Conservation (phyloP, 1,284 basidiomycete genomes). For the Irpex lacteus region DNA sequence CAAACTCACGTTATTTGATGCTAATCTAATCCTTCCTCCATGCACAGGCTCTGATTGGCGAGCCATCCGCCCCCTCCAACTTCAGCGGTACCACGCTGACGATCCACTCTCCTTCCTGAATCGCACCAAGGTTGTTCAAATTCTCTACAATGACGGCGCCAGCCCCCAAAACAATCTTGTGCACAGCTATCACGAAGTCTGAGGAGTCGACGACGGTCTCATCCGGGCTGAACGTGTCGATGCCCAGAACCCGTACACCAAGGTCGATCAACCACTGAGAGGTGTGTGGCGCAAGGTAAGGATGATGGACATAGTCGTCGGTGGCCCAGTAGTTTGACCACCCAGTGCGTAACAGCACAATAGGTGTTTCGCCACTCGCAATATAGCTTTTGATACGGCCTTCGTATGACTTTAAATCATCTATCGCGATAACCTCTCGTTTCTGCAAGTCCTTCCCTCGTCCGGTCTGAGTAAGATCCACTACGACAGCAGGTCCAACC, state of each 20-base stretch:
- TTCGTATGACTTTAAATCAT: slow-evolving; percentile 10
- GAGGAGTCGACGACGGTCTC: slow-evolving; percentile 40
- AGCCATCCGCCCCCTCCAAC: slow-evolving; percentile 57
- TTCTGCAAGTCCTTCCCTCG: slow-evolving; percentile 3
- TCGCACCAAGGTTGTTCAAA: slow-evolving; percentile 45
- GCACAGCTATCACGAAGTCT: slow-evolving; percentile 45
- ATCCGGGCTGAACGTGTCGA: slow-evolving; percentile 66
- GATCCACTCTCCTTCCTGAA: slow-evolving; percentile 39
- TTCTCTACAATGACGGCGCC: slow-evolving; percentile 70
- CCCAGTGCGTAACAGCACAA: slow-evolving; percentile 49
- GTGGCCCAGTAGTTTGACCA: slow-evolving; percentile 59
- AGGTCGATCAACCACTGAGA: slow-evolving; percentile 45
- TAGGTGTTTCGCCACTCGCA: slow-evolving; percentile 27
- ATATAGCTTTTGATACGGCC: slow-evolving; percentile 27
- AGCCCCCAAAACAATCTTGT: slow-evolving; percentile 52
- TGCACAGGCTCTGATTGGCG: slow-evolving; percentile 64
- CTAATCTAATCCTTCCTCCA: slow-evolving; percentile 25
- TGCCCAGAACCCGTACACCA: slow-evolving; percentile 54
- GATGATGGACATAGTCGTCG: slow-evolving; percentile 55
- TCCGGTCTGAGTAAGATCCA: slow-evolving; percentile 35
- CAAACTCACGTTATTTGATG: background rate
- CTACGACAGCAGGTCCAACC: slow-evolving; percentile 45
- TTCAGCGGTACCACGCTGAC: slow-evolving; percentile 58
- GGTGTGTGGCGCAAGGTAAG: slow-evolving; percentile 53
- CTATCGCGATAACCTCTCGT: slow-evolving; percentile 11